These are phyloP conservation scores for Penicillium verrucosum DNA, from an alignment of 2,329 filamentous ascomycete species.

Conservation along the genomic window DNA sequence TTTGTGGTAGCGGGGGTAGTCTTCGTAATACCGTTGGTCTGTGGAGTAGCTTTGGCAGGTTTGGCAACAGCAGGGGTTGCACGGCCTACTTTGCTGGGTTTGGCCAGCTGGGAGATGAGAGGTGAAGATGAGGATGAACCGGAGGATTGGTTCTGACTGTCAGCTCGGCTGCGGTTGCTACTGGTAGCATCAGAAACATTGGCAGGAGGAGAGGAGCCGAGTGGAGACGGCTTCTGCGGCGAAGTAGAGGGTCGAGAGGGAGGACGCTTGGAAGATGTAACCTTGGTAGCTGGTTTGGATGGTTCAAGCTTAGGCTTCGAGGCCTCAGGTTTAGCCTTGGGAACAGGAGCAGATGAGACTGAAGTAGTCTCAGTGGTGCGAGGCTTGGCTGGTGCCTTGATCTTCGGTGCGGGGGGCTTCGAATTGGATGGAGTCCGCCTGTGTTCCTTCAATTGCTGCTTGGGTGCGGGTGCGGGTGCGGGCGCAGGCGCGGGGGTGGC, in stretches of 20 bases:
- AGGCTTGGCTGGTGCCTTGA: slow-evolving; percentile 17
- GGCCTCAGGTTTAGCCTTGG: slow-evolving; percentile 20
- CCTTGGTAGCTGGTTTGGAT: slow-evolving; percentile 27
- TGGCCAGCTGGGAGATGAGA: slow-evolving; percentile 39
- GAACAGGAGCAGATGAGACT: slow-evolving; percentile 20
- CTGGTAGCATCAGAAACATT: slow-evolving; percentile 58
- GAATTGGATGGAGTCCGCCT: slow-evolving; percentile 17
- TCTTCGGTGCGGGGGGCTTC: slow-evolving; percentile 18
- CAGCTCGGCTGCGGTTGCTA: slow-evolving; percentile 39
- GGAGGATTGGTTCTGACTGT: slow-evolving; percentile 43
- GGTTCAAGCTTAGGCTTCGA: slow-evolving; percentile 23
- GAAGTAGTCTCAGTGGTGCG: slow-evolving; percentile 14
- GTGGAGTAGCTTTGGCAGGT: slow-evolving; percentile 4
- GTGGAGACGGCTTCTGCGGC: slow-evolving; percentile 60
- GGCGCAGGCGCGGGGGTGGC: slow-evolving; percentile 1
- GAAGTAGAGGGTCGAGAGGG: slow-evolving; percentile 48
- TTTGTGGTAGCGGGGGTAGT: slow-evolving; percentile 22
- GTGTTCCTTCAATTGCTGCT: slow-evolving; percentile 19
- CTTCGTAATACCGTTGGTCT: slow-evolving; percentile 31
- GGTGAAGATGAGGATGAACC: slow-evolving; percentile 47
- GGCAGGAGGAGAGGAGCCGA: slow-evolving; percentile 59
- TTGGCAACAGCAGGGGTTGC: slow-evolving; percentile 21
- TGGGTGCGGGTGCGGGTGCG: slow-evolving; percentile 16
- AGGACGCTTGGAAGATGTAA: slow-evolving; percentile 35
- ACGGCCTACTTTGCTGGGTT: slow-evolving; percentile 24